Evolutionary conservation across 257 asterid species (phyloP).

Genomic region (Lavandula angustifolia): DNA sequence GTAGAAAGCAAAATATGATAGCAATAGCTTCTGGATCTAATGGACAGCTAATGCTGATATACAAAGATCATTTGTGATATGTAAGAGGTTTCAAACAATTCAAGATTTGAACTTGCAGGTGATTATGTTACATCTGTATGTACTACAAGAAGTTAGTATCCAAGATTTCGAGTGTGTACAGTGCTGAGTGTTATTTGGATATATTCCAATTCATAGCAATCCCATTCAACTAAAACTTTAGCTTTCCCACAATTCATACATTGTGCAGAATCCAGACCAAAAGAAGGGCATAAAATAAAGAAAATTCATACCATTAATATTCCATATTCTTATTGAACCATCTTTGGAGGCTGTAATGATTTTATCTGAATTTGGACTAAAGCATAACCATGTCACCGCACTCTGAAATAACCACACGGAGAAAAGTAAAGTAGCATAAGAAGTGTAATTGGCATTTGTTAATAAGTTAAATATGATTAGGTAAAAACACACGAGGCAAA

Average conservation of each 20-base stretch:
- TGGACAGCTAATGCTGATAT: conserved; percentile 9
- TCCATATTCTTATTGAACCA: conserved; percentile 89
- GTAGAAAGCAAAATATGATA: conserved; percentile 18
- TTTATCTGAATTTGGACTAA: conserved; percentile 81
- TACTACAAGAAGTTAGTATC: conserved; percentile 8
- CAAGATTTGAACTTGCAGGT: neutral
- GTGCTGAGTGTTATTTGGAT: neutral
- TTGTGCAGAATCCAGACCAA: conserved; percentile 2
- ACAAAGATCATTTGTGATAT: conserved; percentile 5
- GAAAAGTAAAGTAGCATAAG: conserved; percentile 14
- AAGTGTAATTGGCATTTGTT: no score
- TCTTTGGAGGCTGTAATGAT: conserved; percentile 95
- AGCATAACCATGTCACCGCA: conserved; percentile 99
- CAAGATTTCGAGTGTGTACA: neutral
- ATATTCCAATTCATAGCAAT: neutral
- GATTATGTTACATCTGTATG: neutral
- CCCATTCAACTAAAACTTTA: conserved; percentile 17
- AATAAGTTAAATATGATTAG: no score
- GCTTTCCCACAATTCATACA: conserved; percentile 8
- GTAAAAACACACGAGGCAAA: conserved; percentile 18
- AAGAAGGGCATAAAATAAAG: neutral
- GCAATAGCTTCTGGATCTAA: conserved; percentile 7
- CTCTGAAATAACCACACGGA: conserved; percentile 56
- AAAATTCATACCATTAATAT: conserved; percentile 70
- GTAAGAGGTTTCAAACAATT: neutral